Base-by-base conservation (phyloP, 345 rosid genomes). In the Rhizophora mangle region DNA sequence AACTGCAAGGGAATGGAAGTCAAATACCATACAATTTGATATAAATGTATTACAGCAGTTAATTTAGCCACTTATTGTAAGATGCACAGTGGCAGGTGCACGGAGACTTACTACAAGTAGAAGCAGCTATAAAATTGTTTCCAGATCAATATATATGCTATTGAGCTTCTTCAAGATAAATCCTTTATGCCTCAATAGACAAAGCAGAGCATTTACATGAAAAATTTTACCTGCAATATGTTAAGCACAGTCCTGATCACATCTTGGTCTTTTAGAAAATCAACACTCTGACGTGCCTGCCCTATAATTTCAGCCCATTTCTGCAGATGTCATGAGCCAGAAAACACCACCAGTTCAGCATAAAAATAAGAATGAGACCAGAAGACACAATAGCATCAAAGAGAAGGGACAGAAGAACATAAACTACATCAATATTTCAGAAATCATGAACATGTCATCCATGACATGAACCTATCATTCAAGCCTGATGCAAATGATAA, bases 251-350 rank as follows among this genome's bases (percentile, higher is more conserved):
- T 82, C 76, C 93, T 83, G 64, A 96, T 92, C 74, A 96, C 98
- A 55, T 76, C 90, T 71, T 80, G 98, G 76, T 92, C 99, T 80
- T 96, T 96, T 59, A 96, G 87, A 68, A 82, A 82, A 70, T 92
- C 99, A 73, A 86, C 96, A 78, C 96, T 96, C 67, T 87, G 98
- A 22, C 97, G 96, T 62, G 99, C 98, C 84, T 90, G 90, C 56
- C 88, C 92, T 52, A 96, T 89, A 68, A 92, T 96, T 75, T 96
- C 97, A 68, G 78, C 89, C 99, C 99, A 96, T 90, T 86, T 92
- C 99, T 96, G 84, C 84, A 84, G 13, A 54, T 29, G 47, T n/a
- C 29, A 62, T 58, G 65, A 72, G 54, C 26, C 64, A 59, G 56
- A 59, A 27, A 46, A 8, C 20, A 34, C 32, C 4, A 19, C 18